These are phyloP conservation scores for Mycena alexandri DNA, from an alignment of 768 basidiomycete genomes.

Conservation along the genomic window DNA sequence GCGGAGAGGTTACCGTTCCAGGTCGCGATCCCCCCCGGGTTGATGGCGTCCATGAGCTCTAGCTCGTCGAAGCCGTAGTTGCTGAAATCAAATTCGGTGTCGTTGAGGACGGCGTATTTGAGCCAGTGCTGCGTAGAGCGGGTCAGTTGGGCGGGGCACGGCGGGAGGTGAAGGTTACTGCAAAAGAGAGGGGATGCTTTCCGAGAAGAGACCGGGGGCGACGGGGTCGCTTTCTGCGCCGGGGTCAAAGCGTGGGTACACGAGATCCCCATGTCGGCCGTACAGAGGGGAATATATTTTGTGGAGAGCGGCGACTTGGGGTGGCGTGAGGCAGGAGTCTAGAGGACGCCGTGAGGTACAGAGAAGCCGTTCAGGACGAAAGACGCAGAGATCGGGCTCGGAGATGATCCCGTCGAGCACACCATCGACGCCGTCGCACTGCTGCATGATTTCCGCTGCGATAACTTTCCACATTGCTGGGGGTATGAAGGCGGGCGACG, in stretches of 20 bases:
- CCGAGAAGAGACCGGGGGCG: constrained; percentile 1
- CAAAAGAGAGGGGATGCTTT: background rate
- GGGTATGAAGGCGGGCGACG: constrained; percentile 32
- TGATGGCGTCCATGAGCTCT: constrained; percentile 14
- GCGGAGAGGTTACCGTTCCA: constrained; percentile 37
- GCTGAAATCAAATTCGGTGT: constrained; percentile 25
- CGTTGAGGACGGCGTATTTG: constrained; percentile 31
- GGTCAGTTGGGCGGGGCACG: too few relatives aligned
- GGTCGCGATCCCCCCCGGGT: constrained; percentile 32
- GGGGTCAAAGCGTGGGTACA: constrained; percentile 38
- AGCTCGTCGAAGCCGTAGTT: constrained; percentile 26
- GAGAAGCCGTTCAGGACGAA: constrained; percentile 37
- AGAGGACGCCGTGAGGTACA: constrained; percentile 16
- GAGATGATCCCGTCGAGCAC: constrained; percentile 35
- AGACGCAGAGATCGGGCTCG: constrained; percentile 32
- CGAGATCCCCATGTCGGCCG: constrained; percentile 28
- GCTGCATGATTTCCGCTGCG: constrained; percentile 24
- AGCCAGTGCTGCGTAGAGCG: constrained; percentile 25
- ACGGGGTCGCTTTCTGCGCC: constrained; percentile 20
- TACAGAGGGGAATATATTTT: constrained; percentile 41
- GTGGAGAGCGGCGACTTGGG: constrained; percentile 40
- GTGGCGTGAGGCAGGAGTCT: constrained; percentile 34
- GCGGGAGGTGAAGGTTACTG: background rate
- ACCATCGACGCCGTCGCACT: constrained; percentile 35
- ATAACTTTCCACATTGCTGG: constrained; percentile 36